These are phyloP conservation scores for Eimeria acervulina DNA, from an alignment of 169 alveolate genomes.

Conservation along the genomic window DNA sequence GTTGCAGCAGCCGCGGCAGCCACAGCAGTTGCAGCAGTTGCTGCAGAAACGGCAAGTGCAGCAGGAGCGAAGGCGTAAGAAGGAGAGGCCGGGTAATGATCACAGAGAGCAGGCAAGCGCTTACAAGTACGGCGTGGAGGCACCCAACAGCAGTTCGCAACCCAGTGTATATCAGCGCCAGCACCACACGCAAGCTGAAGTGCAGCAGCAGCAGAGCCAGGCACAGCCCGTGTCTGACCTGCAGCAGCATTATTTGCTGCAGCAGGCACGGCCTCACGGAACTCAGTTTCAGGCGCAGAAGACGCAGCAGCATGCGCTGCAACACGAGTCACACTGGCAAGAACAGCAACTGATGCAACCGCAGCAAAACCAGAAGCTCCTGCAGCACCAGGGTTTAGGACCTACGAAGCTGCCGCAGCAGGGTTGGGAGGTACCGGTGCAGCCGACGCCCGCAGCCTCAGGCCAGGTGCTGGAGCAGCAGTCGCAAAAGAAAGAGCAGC, in stretches of 20 bases:
- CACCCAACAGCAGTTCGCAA: neutral
- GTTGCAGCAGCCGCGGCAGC: constrained; percentile 10
- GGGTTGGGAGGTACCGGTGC: constrained; percentile 2
- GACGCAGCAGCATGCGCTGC: neutral
- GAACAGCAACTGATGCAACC: neutral
- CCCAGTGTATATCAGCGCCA: neutral
- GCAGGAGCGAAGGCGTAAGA: neutral
- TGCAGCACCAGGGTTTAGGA: neutral
- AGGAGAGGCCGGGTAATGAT: neutral
- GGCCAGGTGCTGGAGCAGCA: constrained; percentile 5
- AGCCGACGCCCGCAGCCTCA: neutral
- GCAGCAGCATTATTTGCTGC: neutral
- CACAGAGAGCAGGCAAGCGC: neutral
- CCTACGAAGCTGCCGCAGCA: neutral
- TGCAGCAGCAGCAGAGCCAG: neutral
- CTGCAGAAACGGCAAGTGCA: neutral
- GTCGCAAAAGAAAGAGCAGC: neutral
- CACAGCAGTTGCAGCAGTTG: neutral
- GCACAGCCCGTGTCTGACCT: neutral
- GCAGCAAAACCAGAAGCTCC: neutral
- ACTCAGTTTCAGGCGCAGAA: neutral
- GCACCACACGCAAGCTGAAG: neutral
- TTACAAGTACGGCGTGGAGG: neutral
- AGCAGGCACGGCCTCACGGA: constrained; percentile 12
- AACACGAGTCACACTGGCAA: neutral